phyloP scores from a whole-genome alignment of 345 rosid genomes.

The Hypericum perforatum region DNA sequence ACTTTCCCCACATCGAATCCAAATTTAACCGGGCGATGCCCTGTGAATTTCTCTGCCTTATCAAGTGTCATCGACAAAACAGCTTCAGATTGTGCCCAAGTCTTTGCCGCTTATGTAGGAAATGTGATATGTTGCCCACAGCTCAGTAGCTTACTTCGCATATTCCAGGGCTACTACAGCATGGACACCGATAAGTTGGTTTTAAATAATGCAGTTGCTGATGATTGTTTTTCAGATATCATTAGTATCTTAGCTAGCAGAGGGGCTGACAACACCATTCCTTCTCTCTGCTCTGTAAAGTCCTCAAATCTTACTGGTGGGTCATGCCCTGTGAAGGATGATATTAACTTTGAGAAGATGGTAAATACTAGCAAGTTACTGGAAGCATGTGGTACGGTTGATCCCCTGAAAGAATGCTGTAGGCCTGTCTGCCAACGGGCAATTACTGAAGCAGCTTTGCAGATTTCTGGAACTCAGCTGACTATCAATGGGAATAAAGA shows the following conservation, averaged over 20 bases:
- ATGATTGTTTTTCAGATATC: conserved; percentile 97
- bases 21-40: conserved; percentile 78
- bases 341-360: conserved; percentile 46
- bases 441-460: conserved; percentile 71
- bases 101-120: conserved; percentile 75
- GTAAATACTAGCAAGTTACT: conserved; percentile 73
- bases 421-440: conserved; percentile 85
- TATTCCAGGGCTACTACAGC: conserved; percentile 61
- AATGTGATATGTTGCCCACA: conserved; percentile 96
- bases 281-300: conserved; percentile 63
- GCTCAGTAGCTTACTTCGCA: conserved; percentile 67
- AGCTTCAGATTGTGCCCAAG: conserved; percentile 73
- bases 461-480: conserved; percentile 52
- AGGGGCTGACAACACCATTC: conserved; percentile 70
- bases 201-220: conserved; percentile 51
- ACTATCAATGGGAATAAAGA: conserved; percentile 35
- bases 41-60: conserved; percentile 66
- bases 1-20: conserved; percentile 73
- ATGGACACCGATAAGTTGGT: conserved; percentile 61
- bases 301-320: conserved; percentile 85
- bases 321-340: conserved; percentile 74
- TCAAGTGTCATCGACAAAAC: conserved; percentile 56
- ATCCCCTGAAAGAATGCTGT: conserved; percentile 90
- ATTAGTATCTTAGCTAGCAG: conserved; percentile 65
- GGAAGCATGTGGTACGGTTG: conserved; percentile 70